Evolutionary conservation across 805 yeast genomes (phyloP).

Genomic region (Hanseniaspora valbyensis): DNA sequence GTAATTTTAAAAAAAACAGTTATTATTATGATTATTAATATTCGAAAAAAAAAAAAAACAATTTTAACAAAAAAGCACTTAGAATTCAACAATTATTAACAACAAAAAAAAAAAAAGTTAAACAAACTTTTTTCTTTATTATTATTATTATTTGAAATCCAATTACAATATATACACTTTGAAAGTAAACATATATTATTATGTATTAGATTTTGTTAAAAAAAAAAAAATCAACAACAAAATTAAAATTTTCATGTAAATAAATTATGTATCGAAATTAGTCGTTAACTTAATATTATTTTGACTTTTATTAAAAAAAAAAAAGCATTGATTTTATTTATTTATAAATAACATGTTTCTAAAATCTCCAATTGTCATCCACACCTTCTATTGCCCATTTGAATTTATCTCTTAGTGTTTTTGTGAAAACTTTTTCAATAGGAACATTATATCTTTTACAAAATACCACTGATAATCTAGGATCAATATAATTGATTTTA

Average conservation of each 20-base stretch:
- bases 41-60: too few species aligned
- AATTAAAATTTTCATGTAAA: neutral
- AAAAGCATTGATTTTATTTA: too few species aligned
- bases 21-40: too few species aligned
- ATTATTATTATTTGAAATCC: too few species aligned
- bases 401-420: slow-evolving; percentile 83
- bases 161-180: neutral
- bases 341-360: neutral
- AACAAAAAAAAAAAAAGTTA: too few species aligned
- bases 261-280: neutral
- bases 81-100: too few species aligned
- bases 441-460: slow-evolving; percentile 80
- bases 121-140: too few species aligned
- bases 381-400: slow-evolving; percentile 91
- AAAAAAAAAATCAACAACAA: neutral
- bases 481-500: slow-evolving; percentile 90
- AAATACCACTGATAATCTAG: slow-evolving; percentile 79
- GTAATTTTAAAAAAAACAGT: too few species aligned
- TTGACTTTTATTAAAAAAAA: too few species aligned
- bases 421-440: slow-evolving; percentile 81
- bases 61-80: too few species aligned
- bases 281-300: too few species aligned
- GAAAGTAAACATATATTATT: neutral
- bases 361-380: slow-evolving; percentile 81
- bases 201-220: neutral